phyloP scores from a whole-genome alignment of 192 early-diverging fungal genomes.

The Coemansia sp. region DNA sequence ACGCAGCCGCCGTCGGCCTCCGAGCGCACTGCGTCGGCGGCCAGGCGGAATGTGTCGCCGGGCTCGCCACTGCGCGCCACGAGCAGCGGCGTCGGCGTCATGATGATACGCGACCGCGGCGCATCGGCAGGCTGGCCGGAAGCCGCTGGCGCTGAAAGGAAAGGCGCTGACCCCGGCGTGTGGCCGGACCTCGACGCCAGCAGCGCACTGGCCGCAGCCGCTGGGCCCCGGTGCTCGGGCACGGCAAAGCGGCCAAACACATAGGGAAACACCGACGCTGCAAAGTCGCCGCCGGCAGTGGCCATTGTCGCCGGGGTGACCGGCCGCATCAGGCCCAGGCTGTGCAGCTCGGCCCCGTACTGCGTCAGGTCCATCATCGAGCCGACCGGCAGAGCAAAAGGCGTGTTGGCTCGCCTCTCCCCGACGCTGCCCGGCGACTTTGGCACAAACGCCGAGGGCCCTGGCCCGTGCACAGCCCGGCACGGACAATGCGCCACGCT shows the following conservation, averaged over 20 bases:
- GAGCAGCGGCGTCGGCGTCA: slow-evolving; percentile 39
- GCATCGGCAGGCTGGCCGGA: too few species aligned
- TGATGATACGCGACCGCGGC: slow-evolving; percentile 32
- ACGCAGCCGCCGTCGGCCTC: slow-evolving; percentile 11
- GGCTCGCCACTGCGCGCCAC: slow-evolving; percentile 14
- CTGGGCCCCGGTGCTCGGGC: slow-evolving; percentile 37
- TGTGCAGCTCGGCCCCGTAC: slow-evolving; percentile 32
- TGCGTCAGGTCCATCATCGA: slow-evolving; percentile 39
- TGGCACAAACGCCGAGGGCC: slow-evolving; percentile 50
- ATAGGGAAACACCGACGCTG: slow-evolving; percentile 39
- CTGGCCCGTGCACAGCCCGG: slow-evolving; percentile 39
- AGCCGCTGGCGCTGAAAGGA: neutral
- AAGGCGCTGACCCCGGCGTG: slow-evolving; percentile 26
- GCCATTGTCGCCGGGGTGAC: slow-evolving; percentile 36
- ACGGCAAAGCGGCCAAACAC: slow-evolving; percentile 51
- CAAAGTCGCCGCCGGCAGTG: slow-evolving; percentile 28
- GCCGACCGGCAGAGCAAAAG: slow-evolving; percentile 23
- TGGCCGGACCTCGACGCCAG: slow-evolving; percentile 31
- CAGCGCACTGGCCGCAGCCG: slow-evolving; percentile 41
- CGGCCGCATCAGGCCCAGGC: slow-evolving; percentile 41
- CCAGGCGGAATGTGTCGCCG: slow-evolving; percentile 29
- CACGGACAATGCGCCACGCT: slow-evolving; percentile 56
- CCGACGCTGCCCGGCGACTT: slow-evolving; percentile 1
- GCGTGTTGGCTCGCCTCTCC: neutral
- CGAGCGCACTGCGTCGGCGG: slow-evolving; percentile 15